Conservation (phyloP, 2,329 filamentous ascomycete genomes). For the Fusarium tjaetaba region DNA sequence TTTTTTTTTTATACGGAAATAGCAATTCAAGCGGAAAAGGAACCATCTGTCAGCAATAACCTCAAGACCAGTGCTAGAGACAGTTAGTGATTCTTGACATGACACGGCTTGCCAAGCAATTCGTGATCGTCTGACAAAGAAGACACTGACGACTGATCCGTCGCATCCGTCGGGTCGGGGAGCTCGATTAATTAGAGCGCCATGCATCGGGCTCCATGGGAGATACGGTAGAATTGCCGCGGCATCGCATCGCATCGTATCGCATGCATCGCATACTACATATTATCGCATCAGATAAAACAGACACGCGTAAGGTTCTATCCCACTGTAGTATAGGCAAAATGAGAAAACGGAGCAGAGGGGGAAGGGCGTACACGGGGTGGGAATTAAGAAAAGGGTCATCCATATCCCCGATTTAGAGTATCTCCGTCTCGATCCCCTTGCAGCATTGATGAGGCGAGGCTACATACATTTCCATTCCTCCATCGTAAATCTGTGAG, state of each 20-base stretch:
- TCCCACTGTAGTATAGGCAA: neutral
- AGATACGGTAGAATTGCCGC: slow-evolving; percentile 18
- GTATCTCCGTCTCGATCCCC: slow-evolving; percentile 14
- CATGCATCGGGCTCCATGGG: slow-evolving; percentile 1
- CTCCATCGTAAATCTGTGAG: neutral
- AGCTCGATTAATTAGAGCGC: slow-evolving; percentile 1
- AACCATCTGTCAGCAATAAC: slow-evolving; percentile 19
- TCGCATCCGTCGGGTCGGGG: slow-evolving; percentile 16
- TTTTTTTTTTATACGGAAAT: too few species aligned
- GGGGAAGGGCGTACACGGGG: neutral
- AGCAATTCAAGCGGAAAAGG: neutral
- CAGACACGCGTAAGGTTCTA: neutral
- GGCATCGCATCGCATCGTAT: neutral
- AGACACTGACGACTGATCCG: slow-evolving; percentile 2
- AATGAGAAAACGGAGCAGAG: neutral
- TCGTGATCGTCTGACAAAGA: slow-evolving; percentile 32
- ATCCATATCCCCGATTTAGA: neutral
- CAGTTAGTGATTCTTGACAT: slow-evolving; percentile 1
- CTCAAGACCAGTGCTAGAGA: slow-evolving; percentile 1
- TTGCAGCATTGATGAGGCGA: slow-evolving; percentile 15
- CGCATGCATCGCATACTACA: neutral
- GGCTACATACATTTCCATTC: neutral
- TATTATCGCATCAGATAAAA: slow-evolving; percentile 7
- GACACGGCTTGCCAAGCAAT: slow-evolving; percentile 12
- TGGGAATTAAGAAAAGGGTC: neutral